phyloP scores from a whole-genome alignment of 2,329 filamentous ascomycete species.

The Colletotrichum trifolii region DNA sequence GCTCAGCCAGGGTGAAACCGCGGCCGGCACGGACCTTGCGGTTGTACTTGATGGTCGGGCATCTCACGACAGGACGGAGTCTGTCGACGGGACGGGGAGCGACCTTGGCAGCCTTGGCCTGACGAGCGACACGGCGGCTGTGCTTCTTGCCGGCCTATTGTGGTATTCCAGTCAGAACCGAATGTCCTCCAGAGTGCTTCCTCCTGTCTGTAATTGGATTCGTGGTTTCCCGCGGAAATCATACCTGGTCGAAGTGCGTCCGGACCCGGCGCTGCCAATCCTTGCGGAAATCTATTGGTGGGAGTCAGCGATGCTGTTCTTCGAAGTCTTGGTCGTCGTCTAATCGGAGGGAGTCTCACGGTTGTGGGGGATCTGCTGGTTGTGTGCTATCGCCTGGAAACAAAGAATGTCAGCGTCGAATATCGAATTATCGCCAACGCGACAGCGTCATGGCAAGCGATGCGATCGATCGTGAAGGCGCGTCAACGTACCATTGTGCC shows the following conservation, averaged over 20 bases:
- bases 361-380: constrained; percentile 98
- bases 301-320: constrained; percentile 52
- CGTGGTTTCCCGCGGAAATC: constrained; percentile 35
- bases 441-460: not conserved
- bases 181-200: constrained; percentile 36
- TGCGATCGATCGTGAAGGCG: constrained; percentile 13
- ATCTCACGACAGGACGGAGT: constrained; percentile 95
- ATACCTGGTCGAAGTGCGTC: constrained; percentile 99
- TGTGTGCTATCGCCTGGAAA: constrained; percentile 91
- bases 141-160: constrained; percentile 92
- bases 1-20: constrained; percentile 96
- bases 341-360: constrained; percentile 66
- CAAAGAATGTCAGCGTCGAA: constrained; percentile 29
- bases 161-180: constrained; percentile 38
- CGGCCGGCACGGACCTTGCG: constrained; percentile 94
- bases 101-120: constrained; percentile 93
- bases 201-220: constrained; percentile 39
- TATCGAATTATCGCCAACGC: constrained; percentile 6
- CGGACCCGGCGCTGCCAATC: constrained; percentile 99
- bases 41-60: constrained; percentile 99
- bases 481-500: constrained; percentile 62
- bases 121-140: constrained; percentile 89
- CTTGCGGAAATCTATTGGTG: constrained; percentile 89
- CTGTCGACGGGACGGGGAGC: constrained; percentile 98
- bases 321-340: constrained; percentile 40